phyloP scores from a whole-genome alignment of 768 basidiomycete genomes.

The Boletus barrowsii region DNA sequence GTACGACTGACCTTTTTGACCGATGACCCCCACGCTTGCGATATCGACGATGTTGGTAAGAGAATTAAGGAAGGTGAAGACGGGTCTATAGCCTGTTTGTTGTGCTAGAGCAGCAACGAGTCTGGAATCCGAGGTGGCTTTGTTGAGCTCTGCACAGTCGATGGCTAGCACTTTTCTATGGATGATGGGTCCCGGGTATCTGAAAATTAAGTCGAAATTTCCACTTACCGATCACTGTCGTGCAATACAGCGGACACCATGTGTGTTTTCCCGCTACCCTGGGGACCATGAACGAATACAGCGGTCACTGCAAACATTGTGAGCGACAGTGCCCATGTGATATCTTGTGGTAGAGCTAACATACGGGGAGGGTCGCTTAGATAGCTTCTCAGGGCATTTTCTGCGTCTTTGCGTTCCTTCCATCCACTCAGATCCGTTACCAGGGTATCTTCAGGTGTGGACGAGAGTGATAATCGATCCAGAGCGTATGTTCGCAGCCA shows the following conservation, averaged over 20 bases:
- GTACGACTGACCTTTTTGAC: slow-evolving; percentile 70
- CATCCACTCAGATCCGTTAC: slow-evolving; percentile 50
- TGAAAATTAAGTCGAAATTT: neutral
- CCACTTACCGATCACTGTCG: slow-evolving; percentile 49
- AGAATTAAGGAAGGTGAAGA: slow-evolving; percentile 82
- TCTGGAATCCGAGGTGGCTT: slow-evolving; percentile 63
- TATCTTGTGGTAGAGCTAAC: slow-evolving; percentile 18
- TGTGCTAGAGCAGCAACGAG: slow-evolving; percentile 66
- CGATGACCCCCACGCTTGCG: slow-evolving; percentile 91
- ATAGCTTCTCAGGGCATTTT: slow-evolving; percentile 63
- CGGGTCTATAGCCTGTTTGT: slow-evolving; percentile 87
- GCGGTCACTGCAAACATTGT: slow-evolving; percentile 51
- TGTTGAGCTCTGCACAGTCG: slow-evolving; percentile 76
- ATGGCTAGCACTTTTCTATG: slow-evolving; percentile 70
- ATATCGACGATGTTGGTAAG: slow-evolving; percentile 83
- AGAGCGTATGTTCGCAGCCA: slow-evolving; percentile 69
- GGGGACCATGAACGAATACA: slow-evolving; percentile 77
- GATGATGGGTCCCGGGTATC: neutral
- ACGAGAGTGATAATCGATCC: slow-evolving; percentile 41
- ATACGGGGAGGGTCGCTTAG: slow-evolving; percentile 73
- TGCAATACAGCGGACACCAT: slow-evolving; percentile 55
- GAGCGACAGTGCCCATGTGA: neutral
- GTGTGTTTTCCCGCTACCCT: slow-evolving; percentile 74
- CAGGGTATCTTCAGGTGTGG: slow-evolving; percentile 16
- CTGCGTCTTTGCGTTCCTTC: slow-evolving; percentile 84